Evolutionary conservation across 2,329 filamentous ascomycete species (phyloP).

Genomic region (Fusarium penzigii): DNA sequence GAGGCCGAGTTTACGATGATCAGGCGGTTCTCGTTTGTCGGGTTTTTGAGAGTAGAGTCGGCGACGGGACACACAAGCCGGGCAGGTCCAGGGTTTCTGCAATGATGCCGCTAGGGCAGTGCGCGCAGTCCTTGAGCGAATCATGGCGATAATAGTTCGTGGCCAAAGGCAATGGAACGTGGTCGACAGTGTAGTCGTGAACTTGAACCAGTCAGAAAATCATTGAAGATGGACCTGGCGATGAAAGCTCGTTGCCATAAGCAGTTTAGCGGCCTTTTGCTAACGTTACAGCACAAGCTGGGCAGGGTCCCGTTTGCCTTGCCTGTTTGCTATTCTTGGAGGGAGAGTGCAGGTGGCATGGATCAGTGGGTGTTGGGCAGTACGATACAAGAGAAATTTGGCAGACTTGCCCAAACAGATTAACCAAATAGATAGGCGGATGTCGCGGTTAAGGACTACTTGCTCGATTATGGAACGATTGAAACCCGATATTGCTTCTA

Average conservation of each 20-base stretch:
- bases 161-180: conserved; percentile 15
- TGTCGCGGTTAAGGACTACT: too few species aligned
- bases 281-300: not conserved
- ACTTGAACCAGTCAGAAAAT: conserved; percentile 16
- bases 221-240: conserved; percentile 1
- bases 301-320: conserved; percentile 21
- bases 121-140: conserved; percentile 28
- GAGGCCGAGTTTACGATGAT: conserved; percentile 61
- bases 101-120: conserved; percentile 17
- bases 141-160: conserved; percentile 27
- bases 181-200: conserved; percentile 1
- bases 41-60: conserved; percentile 35
- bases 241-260: conserved; percentile 26
- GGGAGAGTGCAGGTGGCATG: too few species aligned
- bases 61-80: conserved; percentile 30
- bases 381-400: too few species aligned
- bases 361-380: too few species aligned
- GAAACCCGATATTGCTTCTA: too few species aligned
- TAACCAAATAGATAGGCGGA: too few species aligned
- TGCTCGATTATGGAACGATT: too few species aligned
- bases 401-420: too few species aligned
- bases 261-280: conserved; percentile 20
- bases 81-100: conserved; percentile 34
- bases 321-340: conserved; percentile 22
- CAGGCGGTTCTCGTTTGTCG: conserved; percentile 41